Conservation (phyloP, 768 basidiomycete genomes). For the Cyclocybe aegerita region DNA sequence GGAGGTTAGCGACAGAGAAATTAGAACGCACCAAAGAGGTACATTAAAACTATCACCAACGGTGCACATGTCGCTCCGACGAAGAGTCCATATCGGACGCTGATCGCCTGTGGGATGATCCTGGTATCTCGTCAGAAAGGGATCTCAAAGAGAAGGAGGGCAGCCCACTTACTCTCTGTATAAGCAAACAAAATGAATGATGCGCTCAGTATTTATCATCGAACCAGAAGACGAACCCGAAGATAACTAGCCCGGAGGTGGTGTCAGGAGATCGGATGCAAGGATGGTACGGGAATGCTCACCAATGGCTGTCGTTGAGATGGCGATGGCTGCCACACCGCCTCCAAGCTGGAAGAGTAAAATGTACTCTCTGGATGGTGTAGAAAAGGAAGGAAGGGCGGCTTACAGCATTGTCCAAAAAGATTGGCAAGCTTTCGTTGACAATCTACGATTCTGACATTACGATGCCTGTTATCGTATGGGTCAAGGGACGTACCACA, state of each 20-base stretch:
- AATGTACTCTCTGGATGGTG: background rate
- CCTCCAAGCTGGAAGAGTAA: slow-evolving; percentile 46
- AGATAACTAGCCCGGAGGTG: slow-evolving; percentile 52
- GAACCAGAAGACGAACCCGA: slow-evolving; percentile 54
- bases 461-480: background rate
- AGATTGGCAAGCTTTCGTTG: slow-evolving; percentile 83
- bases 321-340: slow-evolving; percentile 71
- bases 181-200: background rate
- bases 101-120: slow-evolving; percentile 70
- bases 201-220: background rate
- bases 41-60: slow-evolving; percentile 74
- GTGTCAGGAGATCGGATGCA: background rate
- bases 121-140: slow-evolving; percentile 19
- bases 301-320: slow-evolving; percentile 77
- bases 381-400: background rate
- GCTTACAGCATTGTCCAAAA: slow-evolving; percentile 70
- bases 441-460: slow-evolving; percentile 50
- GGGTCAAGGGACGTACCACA: slow-evolving; percentile 53
- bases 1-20: slow-evolving; percentile 15
- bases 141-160: background rate
- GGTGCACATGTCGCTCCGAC: slow-evolving; percentile 81
- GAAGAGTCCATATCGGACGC: slow-evolving; percentile 75
- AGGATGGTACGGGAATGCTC: slow-evolving; percentile 3
- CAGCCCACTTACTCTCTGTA: slow-evolving; percentile 66
- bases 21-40: slow-evolving; percentile 49